Percentiles rank a stretch among this genome's conserved stretches.
Evolutionary conservation across 225 moss, liverwort and hornwort genomes (phyloP).

Genomic region (Ulota crispa): DNA sequence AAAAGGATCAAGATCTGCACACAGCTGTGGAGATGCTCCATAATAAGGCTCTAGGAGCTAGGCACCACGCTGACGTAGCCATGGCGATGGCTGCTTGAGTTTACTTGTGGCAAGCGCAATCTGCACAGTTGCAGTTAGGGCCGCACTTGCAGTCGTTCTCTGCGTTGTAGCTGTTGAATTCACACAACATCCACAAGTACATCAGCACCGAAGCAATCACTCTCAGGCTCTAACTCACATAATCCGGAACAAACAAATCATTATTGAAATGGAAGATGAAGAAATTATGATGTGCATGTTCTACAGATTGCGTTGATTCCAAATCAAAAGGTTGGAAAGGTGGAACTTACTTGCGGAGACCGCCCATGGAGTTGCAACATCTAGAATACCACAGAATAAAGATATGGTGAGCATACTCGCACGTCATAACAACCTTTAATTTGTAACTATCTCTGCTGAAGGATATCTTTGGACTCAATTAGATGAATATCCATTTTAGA

Average conservation of each 20-base stretch:
- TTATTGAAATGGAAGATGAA: not conserved
- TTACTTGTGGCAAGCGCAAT: slow-evolving; percentile 20
- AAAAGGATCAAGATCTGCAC: not conserved
- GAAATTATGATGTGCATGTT: not conserved
- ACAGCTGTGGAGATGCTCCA: not conserved
- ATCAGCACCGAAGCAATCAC: not conserved
- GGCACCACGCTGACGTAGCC: not conserved
- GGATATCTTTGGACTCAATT: not conserved
- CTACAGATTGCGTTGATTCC: not conserved
- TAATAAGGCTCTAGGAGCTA: not conserved
- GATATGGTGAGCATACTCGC: not conserved
- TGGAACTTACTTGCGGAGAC: slow-evolving; percentile 28
- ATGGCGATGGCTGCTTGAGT: not conserved
- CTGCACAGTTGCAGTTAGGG: slow-evolving; percentile 25
- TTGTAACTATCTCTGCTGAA: not conserved
- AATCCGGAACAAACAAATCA: not conserved
- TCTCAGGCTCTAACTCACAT: not conserved
- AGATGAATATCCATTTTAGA: not conserved
- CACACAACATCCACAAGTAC: not conserved
- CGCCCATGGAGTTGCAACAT: slow-evolving; percentile 22
- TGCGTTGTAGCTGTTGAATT: slow-evolving; percentile 18
- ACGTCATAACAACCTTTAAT: not conserved
- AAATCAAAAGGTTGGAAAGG: not conserved
- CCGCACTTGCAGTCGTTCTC: slow-evolving; percentile 33
- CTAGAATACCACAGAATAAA: slow-evolving; percentile 17